These are phyloP conservation scores for Parasarocladium wereldwijsianum DNA, from an alignment of 2,329 filamentous ascomycete species.

Conservation along the genomic window DNA sequence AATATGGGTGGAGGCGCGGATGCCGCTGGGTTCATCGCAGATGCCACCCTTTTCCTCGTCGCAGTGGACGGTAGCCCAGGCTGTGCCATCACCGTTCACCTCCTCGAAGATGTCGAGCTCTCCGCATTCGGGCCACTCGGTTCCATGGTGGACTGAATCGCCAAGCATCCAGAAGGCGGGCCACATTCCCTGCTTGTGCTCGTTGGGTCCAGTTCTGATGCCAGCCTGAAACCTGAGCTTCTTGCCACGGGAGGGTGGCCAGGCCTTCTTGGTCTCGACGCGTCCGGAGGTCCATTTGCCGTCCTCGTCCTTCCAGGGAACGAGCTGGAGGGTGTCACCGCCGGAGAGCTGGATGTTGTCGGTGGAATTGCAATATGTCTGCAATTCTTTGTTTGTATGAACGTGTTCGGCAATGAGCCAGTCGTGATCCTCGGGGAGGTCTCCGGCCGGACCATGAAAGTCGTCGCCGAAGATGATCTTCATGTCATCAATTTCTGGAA, in stretches of 20 bases:
- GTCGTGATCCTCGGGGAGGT: constrained; percentile 18
- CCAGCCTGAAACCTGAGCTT: constrained; percentile 27
- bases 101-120: constrained; percentile 37
- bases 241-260: constrained; percentile 24
- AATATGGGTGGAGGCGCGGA: constrained; percentile 20
- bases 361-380: constrained; percentile 28
- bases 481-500: constrained; percentile 25
- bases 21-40: constrained; percentile 32
- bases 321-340: constrained; percentile 34
- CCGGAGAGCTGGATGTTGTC: constrained; percentile 35
- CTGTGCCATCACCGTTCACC: constrained; percentile 28
- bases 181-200: constrained; percentile 33
- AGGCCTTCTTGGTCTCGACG: constrained; percentile 30
- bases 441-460: constrained; percentile 26
- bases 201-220: constrained; percentile 26
- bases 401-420: constrained; percentile 32
- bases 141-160: constrained; percentile 28
- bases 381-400: constrained; percentile 32
- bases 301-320: constrained; percentile 24
- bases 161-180: constrained; percentile 39
- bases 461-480: constrained; percentile 28
- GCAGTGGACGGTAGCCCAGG: constrained; percentile 34
- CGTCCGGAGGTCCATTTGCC: constrained; percentile 34
- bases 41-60: constrained; percentile 24
- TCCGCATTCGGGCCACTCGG: constrained; percentile 31